phyloP scores from a whole-genome alignment of 768 basidiomycete species.

The Tulasnella sp. region DNA sequence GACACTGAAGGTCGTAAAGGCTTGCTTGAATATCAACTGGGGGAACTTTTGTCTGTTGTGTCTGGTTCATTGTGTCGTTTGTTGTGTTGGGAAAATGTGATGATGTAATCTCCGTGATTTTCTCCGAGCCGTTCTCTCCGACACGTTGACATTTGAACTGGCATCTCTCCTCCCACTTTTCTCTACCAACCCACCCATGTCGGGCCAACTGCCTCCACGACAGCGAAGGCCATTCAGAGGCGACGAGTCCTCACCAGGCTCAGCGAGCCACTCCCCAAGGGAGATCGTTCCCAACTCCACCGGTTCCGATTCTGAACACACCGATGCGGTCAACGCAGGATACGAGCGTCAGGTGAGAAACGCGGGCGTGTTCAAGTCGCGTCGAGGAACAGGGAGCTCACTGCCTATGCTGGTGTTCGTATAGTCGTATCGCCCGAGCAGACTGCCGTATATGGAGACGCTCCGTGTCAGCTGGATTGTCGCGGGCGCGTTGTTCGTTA shows the following conservation, averaged over 20 bases:
- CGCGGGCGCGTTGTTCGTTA: constrained; percentile 33
- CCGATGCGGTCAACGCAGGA: not conserved
- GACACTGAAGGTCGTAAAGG: not conserved
- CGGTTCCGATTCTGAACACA: constrained; percentile 5
- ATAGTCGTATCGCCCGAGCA: not conserved
- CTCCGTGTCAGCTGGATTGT: not conserved
- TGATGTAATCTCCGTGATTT: not conserved
- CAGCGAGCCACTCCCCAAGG: not conserved
- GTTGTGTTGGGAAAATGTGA: not conserved
- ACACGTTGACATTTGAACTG: constrained; percentile 9
- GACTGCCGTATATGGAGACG: constrained; percentile 3
- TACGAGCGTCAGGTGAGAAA: not conserved
- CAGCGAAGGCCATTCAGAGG: constrained; percentile 7
- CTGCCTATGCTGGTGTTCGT: not conserved
- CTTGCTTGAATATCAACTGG: not conserved
- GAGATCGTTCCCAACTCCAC: not conserved
- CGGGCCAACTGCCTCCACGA: constrained; percentile 5
- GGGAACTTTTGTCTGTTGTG: not conserved
- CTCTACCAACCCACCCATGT: constrained; percentile 1
- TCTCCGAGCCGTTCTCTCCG: not conserved
- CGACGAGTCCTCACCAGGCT: not conserved
- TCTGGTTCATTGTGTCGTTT: not conserved
- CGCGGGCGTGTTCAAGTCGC: not conserved
- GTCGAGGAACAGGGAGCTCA: not conserved
- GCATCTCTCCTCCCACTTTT: not conserved